These are phyloP conservation scores for Aspergillus thermomutatus DNA, from an alignment of 2,329 filamentous ascomycete species.

Conservation along the genomic window DNA sequence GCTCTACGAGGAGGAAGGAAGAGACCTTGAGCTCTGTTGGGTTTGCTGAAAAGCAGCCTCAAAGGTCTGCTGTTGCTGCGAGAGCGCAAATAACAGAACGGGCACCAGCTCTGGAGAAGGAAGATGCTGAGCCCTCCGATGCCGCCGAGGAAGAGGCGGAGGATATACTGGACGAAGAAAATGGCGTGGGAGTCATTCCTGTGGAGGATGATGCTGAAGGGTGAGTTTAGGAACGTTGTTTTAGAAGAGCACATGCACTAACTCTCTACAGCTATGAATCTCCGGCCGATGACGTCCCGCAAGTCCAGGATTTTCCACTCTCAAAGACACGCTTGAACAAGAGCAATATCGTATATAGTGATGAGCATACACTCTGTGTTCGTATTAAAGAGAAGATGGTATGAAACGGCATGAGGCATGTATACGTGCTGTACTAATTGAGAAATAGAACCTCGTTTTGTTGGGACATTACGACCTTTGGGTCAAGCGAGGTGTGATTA, in stretches of 20 bases:
- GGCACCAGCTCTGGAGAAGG: not conserved
- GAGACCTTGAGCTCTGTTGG: slow-evolving; percentile 6
- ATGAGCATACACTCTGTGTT: slow-evolving; percentile 36
- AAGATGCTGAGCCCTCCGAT: slow-evolving; percentile 11
- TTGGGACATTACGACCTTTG: slow-evolving; percentile 57
- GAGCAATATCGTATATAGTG: slow-evolving; percentile 36
- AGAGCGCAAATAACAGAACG: slow-evolving; percentile 5
- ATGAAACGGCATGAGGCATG: slow-evolving; percentile 2
- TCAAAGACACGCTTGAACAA: slow-evolving; percentile 38
- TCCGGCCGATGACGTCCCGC: slow-evolving; percentile 25
- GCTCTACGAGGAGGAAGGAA: slow-evolving; percentile 19
- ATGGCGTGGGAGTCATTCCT: slow-evolving; percentile 21
- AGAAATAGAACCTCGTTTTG: slow-evolving; percentile 38
- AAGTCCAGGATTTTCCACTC: slow-evolving; percentile 37
- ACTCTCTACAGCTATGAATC: slow-evolving; percentile 29
- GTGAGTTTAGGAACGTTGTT: slow-evolving; percentile 7
- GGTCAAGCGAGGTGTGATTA: slow-evolving; percentile 54
- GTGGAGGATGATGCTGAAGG: slow-evolving; percentile 26
- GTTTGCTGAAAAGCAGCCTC: slow-evolving; percentile 6
- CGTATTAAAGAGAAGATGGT: slow-evolving; percentile 41
- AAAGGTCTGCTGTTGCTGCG: slow-evolving; percentile 5
- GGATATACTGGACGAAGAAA: slow-evolving; percentile 16
- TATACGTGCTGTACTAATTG: slow-evolving; percentile 14
- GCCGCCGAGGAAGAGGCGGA: slow-evolving; percentile 11
- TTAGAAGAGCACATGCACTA: slow-evolving; percentile 5